Evolutionary conservation across 352 stramenopile species (phyloP).

Genomic region (Plasmopara halstedii): DNA sequence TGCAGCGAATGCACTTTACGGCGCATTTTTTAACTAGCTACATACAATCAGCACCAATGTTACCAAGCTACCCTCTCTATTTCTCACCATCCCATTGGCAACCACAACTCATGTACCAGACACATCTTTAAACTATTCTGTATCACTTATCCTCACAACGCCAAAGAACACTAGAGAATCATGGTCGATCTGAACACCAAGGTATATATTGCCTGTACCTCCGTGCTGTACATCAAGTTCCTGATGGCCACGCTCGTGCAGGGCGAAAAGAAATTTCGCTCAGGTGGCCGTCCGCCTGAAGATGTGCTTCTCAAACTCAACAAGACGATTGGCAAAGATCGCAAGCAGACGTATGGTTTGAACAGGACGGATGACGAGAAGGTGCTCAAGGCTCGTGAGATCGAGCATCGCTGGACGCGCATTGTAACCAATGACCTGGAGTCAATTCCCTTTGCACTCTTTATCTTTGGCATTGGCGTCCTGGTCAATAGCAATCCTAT

Average conservation of each 20-base stretch:
- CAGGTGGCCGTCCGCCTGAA: slow-evolving; percentile 43
- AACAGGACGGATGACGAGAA: slow-evolving; percentile 23
- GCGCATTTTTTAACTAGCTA: no score
- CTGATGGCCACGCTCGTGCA: slow-evolving; percentile 36
- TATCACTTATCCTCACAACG: slow-evolving; percentile 3
- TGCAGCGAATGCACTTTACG: no score
- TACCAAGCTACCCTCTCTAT: no score
- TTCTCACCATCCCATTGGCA: no score
- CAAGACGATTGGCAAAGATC: slow-evolving; percentile 22
- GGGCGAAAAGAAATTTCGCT: slow-evolving; percentile 41
- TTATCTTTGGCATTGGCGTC: slow-evolving; percentile 36
- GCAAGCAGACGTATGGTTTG: slow-evolving; percentile 23
- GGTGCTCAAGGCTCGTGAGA: slow-evolving; percentile 25
- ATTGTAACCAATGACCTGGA: slow-evolving; percentile 55
- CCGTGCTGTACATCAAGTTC: slow-evolving; percentile 70
- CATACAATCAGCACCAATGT: no score
- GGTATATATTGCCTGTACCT: slow-evolving; percentile 46
- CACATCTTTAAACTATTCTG: no score
- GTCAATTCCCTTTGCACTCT: slow-evolving; percentile 42
- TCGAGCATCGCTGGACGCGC: slow-evolving; percentile 38
- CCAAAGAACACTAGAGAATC: background rate
- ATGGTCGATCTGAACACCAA: slow-evolving; percentile 29
- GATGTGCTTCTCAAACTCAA: slow-evolving; percentile 29
- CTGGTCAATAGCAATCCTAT: slow-evolving; percentile 23
- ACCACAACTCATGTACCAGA: no score